phyloP scores from a whole-genome alignment of 225 moss, liverwort and hornwort species.

The Bryum argenteum region DNA sequence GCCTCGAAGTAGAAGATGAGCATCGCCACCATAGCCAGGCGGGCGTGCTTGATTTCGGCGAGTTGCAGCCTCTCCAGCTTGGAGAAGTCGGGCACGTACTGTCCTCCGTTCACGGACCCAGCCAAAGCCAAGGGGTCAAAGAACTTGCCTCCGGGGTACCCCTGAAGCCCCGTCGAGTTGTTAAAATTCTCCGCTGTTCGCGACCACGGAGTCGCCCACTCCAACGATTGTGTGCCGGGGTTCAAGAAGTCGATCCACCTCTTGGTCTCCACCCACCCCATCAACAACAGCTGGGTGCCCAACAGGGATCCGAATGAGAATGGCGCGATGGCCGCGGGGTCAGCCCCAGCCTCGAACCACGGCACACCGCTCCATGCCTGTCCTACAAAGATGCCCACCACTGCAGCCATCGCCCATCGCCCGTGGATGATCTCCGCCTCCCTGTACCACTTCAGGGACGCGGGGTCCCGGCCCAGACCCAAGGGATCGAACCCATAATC shows the following conservation, averaged over 20 bases:
- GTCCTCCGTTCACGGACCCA: constrained; percentile 63
- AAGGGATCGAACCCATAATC: constrained; percentile 97
- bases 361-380: constrained; percentile 94
- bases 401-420: constrained; percentile 91
- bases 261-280: constrained; percentile 99
- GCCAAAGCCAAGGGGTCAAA: constrained; percentile 83
- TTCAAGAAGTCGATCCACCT: constrained; percentile 88
- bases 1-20: constrained; percentile 98
- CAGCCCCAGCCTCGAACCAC: constrained; percentile 95
- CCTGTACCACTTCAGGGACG: constrained; percentile 89
- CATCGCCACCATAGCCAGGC: constrained; percentile 95
- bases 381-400: constrained; percentile 84
- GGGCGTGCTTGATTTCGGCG: constrained; percentile 98
- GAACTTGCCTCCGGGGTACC: constrained; percentile 97
- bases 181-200: constrained; percentile 87
- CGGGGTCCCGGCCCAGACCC: constrained; percentile 87
- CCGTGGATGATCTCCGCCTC: constrained; percentile 98
- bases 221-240: constrained; percentile 82
- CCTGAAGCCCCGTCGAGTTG: constrained; percentile 85
- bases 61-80: constrained; percentile 89
- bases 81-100: constrained; percentile 64
- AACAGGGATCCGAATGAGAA: constrained; percentile 69
- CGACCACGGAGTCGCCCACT: constrained; percentile 99
- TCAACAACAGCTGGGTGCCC: constrained; percentile 89
- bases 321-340: constrained; percentile 71